A percentile compares a stretch with the other conserved stretches of the same genome.
phyloP scores from a whole-genome alignment of 352 stramenopile genomes.

The Phytopythium delawarense region DNA sequence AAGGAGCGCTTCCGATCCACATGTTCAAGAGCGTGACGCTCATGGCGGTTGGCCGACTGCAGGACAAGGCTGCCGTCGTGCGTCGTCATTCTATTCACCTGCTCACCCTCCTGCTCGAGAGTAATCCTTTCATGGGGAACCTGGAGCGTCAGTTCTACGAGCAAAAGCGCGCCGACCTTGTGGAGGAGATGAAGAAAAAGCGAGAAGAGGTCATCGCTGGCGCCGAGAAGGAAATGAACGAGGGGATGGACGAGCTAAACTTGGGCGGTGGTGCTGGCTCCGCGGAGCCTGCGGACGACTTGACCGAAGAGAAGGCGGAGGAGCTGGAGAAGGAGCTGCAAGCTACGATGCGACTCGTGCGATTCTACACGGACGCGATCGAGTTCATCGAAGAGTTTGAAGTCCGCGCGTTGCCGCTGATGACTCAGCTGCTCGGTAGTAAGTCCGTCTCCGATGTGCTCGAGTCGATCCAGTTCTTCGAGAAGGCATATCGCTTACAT shows the following conservation, averaged over 20 bases:
- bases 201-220: constrained; percentile 76
- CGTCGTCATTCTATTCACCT: constrained; percentile 85
- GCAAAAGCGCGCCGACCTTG: constrained; percentile 74
- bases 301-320: constrained; percentile 36
- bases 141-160: constrained; percentile 83
- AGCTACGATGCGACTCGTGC: constrained; percentile 77
- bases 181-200: constrained; percentile 56
- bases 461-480: constrained; percentile 93
- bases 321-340: constrained; percentile 64
- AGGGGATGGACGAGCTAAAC: constrained; percentile 37
- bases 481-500: constrained; percentile 88
- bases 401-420: constrained; percentile 58
- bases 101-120: constrained; percentile 88
- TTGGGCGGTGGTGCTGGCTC: constrained; percentile 9
- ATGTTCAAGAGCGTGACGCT: constrained; percentile 76
- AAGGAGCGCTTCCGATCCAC: constrained; percentile 84
- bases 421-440: constrained; percentile 87
- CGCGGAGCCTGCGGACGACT: constrained; percentile 2
- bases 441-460: constrained; percentile 91
- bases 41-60: constrained; percentile 82
- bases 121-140: constrained; percentile 93
- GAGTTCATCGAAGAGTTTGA: constrained; percentile 93
- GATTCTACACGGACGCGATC: constrained; percentile 90
- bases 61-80: constrained; percentile 93
- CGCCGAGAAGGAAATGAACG: constrained; percentile 69